Evolutionary conservation across 2,329 filamentous ascomycete genomes (phyloP).

Genomic region (Pezicula neosporulosa): DNA sequence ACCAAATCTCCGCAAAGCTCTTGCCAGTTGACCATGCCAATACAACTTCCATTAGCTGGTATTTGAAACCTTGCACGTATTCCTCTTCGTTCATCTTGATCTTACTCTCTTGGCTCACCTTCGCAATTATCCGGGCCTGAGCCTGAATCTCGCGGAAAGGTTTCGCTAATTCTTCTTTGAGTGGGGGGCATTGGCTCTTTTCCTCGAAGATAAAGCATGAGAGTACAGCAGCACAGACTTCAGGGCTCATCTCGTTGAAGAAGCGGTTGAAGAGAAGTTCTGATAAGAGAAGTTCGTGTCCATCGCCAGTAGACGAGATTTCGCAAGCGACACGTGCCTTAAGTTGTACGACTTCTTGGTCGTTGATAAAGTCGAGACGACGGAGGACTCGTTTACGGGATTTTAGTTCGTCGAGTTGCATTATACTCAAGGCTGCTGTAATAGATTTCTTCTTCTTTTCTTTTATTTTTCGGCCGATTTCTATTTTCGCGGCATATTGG

Average conservation of each 20-base stretch:
- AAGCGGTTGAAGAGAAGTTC: conserved; percentile 96
- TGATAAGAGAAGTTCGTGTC: conserved; percentile 88
- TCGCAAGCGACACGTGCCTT: conserved; percentile 98
- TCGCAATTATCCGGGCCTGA: conserved; percentile 84
- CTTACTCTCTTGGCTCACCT: conserved; percentile 93
- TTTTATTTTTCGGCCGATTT: conserved; percentile 76
- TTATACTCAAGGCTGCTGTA: conserved; percentile 76
- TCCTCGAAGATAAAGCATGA: conserved; percentile 98
- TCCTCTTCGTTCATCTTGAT: conserved; percentile 92
- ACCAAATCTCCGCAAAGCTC: conserved; percentile 93
- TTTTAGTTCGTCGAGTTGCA: conserved; percentile 94
- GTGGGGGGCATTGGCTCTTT: conserved; percentile 73
- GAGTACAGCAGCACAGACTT: conserved; percentile 80
- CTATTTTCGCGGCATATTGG: conserved; percentile 79
- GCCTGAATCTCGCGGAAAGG: conserved; percentile 82
- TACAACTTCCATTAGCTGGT: conserved; percentile 95
- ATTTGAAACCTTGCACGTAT: conserved; percentile 86
- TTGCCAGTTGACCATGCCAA: conserved; percentile 87
- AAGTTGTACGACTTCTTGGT: conserved; percentile 89
- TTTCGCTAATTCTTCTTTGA: conserved; percentile 83
- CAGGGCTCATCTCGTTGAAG: conserved; percentile 92
- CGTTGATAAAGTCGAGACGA: conserved; percentile 92
- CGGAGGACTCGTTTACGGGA: conserved; percentile 92
- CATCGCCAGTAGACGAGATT: conserved; percentile 78
- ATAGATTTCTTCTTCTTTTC: conserved; percentile 87